A percentile compares a stretch with the other conserved stretches of the same genome.
phyloP scores from a whole-genome alignment of 2,329 filamentous ascomycete species.

The Cercospora sp. region DNA sequence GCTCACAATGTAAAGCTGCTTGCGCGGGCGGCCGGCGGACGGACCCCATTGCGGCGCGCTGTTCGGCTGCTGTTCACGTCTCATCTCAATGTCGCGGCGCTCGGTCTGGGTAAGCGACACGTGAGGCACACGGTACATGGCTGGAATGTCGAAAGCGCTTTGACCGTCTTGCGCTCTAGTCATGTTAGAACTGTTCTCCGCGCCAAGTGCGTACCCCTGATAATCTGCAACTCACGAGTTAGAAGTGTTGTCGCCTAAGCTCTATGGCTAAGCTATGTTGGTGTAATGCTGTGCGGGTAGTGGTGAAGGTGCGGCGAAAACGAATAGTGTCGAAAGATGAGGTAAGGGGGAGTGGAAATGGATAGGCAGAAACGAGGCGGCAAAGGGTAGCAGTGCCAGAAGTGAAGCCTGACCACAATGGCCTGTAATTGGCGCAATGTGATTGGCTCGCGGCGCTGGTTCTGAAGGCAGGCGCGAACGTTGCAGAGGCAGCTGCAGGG shows the following conservation, averaged over 20 bases:
- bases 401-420: background rate
- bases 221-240: conserved; percentile 26
- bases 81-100: conserved; percentile 26
- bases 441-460: background rate
- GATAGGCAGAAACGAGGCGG: background rate
- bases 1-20: conserved; percentile 78
- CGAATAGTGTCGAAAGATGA: background rate
- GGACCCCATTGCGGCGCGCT: conserved; percentile 33
- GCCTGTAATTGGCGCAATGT: background rate
- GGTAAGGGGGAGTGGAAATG: background rate
- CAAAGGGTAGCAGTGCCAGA: background rate
- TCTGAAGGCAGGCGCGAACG: background rate
- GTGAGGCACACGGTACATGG: conserved; percentile 35
- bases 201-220: conserved; percentile 20
- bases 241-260: conserved; percentile 5
- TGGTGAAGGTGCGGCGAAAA: conserved; percentile 4
- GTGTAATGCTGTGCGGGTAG: background rate
- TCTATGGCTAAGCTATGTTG: conserved; percentile 9
- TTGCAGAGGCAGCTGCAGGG: conserved; percentile 14
- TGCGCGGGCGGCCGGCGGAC: conserved; percentile 47
- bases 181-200: conserved; percentile 17
- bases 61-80: conserved; percentile 29
- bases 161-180: conserved; percentile 18
- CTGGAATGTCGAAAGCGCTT: conserved; percentile 30
- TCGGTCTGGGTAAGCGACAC: conserved; percentile 32